phyloP scores from a whole-genome alignment of 2,329 filamentous ascomycete genomes.

The Sarocladiaceae sp. region DNA sequence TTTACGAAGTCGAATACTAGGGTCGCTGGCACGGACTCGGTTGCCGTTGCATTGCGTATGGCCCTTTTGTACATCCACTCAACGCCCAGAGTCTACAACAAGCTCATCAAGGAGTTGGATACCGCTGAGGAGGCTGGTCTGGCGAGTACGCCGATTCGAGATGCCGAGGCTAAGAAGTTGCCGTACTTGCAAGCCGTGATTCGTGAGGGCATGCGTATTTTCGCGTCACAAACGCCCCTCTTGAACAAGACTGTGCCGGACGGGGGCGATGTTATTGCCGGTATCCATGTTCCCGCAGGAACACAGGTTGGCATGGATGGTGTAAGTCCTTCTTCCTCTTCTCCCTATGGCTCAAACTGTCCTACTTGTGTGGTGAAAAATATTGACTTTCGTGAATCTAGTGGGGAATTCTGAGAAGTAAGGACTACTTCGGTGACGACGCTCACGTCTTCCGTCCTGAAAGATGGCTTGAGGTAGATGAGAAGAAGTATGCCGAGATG shows the following conservation, averaged over 20 bases:
- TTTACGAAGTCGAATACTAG: background rate
- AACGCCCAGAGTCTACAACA: conserved; percentile 34
- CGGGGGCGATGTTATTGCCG: background rate
- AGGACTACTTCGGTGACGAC: conserved; percentile 26
- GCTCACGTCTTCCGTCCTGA: conserved; percentile 14
- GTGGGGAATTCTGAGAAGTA: conserved; percentile 45
- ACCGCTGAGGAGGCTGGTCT: conserved; percentile 21
- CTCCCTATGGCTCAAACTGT: background rate
- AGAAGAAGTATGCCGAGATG: conserved; percentile 29
- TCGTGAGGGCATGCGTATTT: conserved; percentile 48
- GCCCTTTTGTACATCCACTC: conserved; percentile 48
- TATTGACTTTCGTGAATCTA: background rate
- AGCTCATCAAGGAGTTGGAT: conserved; percentile 39
- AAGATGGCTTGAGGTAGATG: conserved; percentile 17
- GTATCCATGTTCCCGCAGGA: background rate
- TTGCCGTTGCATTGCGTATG: conserved; percentile 48
- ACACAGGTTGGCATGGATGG: conserved; percentile 3
- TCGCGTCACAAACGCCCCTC: background rate
- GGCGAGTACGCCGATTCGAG: conserved; percentile 32
- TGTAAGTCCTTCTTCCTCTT: background rate
- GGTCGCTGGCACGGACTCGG: conserved; percentile 58
- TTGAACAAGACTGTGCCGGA: conserved; percentile 7
- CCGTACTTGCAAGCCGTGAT: conserved; percentile 54
- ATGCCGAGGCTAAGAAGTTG: conserved; percentile 43
- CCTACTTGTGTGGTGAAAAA: too few relatives aligned